These are phyloP conservation scores for Leccinum subtestaceum DNA, from an alignment of 768 basidiomycete genomes.

Conservation along the genomic window DNA sequence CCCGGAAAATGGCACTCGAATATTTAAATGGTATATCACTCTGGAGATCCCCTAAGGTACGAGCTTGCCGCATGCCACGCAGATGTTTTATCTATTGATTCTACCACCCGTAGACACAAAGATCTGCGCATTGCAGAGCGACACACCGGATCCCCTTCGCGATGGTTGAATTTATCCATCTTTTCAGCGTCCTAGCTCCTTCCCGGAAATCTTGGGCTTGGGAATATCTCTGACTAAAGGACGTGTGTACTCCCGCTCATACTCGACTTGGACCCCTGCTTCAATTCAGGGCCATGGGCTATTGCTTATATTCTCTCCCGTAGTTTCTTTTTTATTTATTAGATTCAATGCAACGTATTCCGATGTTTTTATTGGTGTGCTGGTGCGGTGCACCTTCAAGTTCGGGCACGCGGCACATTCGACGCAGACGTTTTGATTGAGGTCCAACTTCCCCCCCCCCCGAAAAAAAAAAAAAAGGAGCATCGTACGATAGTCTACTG, in stretches of 20 bases:
- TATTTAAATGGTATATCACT: background rate
- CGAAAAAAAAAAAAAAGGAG: background rate
- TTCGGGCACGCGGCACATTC: background rate
- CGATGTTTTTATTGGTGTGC: background rate
- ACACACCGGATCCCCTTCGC: background rate
- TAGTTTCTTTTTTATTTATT: background rate
- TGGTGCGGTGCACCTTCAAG: background rate
- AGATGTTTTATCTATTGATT: conserved; percentile 10
- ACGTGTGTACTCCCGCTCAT: no score
- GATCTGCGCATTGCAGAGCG: background rate
- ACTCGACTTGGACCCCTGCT: background rate
- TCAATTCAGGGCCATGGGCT: background rate
- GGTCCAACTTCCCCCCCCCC: background rate
- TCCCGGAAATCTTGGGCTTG: background rate
- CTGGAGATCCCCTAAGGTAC: background rate
- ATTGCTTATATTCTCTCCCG: background rate
- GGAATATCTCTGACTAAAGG: background rate
- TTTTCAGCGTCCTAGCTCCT: background rate
- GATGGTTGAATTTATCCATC: background rate
- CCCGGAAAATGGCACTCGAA: conserved; percentile 8
- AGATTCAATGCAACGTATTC: background rate
- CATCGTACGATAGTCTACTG: background rate
- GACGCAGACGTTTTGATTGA: background rate
- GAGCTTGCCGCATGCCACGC: conserved; percentile 1
- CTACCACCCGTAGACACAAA: conserved; percentile 11